These are phyloP conservation scores for Prasinococcaceae sp. DNA, from an alignment of 139 green algal species.

Conservation along the genomic window DNA sequence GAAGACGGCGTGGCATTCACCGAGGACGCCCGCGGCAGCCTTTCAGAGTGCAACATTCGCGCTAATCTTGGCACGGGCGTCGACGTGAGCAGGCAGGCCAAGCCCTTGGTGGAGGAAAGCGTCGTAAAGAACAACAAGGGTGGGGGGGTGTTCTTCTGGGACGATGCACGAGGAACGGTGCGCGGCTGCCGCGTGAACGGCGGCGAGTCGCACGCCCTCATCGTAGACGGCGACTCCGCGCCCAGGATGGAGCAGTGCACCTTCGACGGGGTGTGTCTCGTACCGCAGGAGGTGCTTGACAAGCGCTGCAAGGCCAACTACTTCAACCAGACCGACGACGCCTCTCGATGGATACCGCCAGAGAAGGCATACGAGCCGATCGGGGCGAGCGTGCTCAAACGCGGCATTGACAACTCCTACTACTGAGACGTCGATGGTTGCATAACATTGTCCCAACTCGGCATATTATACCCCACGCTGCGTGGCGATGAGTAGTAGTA, in stretches of 20 bases:
- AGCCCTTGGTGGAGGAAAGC: neutral
- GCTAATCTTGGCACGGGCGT: constrained; percentile 33
- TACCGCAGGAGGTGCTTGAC: no score
- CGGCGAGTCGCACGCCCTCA: constrained; percentile 29
- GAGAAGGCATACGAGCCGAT: no score
- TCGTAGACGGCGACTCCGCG: constrained; percentile 16
- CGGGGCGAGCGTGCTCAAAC: no score
- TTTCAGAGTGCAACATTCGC: constrained; percentile 19
- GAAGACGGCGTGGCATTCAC: constrained; percentile 38
- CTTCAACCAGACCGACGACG: no score
- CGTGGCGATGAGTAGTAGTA: no score
- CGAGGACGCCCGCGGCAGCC: constrained; percentile 1
- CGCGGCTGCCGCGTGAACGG: constrained; percentile 11
- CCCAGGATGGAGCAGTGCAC: constrained; percentile 2
- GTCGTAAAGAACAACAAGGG: constrained; percentile 29
- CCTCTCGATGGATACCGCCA: no score
- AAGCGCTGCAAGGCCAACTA: no score
- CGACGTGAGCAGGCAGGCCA: constrained; percentile 33
- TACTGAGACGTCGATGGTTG: no score
- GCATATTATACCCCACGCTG: no score
- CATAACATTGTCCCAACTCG: no score
- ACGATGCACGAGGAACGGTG: constrained; percentile 6
- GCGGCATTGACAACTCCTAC: no score
- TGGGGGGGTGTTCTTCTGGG: constrained; percentile 43
- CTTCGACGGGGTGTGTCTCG: no score